These are phyloP conservation scores for Beauveria sp. DNA, from an alignment of 2,329 filamentous ascomycete genomes.

Conservation along the genomic window DNA sequence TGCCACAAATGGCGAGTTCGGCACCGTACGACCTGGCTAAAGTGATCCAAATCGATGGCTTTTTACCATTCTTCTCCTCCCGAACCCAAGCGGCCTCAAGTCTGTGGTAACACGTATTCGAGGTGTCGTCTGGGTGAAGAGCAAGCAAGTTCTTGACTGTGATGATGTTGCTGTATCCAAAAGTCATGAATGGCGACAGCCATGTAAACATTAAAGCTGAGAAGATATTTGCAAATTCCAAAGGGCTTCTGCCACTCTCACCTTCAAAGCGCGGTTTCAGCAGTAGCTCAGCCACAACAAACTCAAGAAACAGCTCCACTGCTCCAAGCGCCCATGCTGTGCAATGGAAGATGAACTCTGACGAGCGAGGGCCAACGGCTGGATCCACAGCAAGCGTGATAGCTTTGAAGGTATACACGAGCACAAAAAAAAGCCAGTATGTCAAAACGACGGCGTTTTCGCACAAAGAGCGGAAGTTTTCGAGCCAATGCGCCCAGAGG, in stretches of 20 bases:
- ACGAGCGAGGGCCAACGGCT: constrained; percentile 49
- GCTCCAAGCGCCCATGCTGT: constrained; percentile 57
- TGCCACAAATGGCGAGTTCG: constrained; percentile 10
- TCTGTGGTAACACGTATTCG: constrained; percentile 11
- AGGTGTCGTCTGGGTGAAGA: constrained; percentile 11
- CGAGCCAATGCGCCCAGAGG: constrained; percentile 68
- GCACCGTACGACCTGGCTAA: constrained; percentile 10
- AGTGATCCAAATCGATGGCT: constrained; percentile 9
- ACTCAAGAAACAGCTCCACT: constrained; percentile 62
- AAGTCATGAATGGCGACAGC: constrained; percentile 11
- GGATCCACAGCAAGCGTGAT: constrained; percentile 69
- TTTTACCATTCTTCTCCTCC: constrained; percentile 10
- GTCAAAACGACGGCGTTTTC: constrained; percentile 78
- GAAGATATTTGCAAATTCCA: constrained; percentile 10
- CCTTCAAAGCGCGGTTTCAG: constrained; percentile 78
- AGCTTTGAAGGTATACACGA: constrained; percentile 66
- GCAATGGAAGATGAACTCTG: constrained; percentile 66
- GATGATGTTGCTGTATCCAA: constrained; percentile 11
- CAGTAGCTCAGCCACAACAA: constrained; percentile 69
- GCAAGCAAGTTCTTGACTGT: constrained; percentile 11
- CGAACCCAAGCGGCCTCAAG: constrained; percentile 9
- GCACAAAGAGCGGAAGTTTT: constrained; percentile 68
- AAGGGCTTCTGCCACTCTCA: constrained; percentile 48
- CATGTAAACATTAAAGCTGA: constrained; percentile 11
- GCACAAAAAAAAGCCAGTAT: constrained; percentile 77